A percentile compares a stretch with the other conserved stretches of the same genome.
These are phyloP conservation scores for Syzygium malaccense DNA, from an alignment of 441 rosid species.

Conservation along the genomic window DNA sequence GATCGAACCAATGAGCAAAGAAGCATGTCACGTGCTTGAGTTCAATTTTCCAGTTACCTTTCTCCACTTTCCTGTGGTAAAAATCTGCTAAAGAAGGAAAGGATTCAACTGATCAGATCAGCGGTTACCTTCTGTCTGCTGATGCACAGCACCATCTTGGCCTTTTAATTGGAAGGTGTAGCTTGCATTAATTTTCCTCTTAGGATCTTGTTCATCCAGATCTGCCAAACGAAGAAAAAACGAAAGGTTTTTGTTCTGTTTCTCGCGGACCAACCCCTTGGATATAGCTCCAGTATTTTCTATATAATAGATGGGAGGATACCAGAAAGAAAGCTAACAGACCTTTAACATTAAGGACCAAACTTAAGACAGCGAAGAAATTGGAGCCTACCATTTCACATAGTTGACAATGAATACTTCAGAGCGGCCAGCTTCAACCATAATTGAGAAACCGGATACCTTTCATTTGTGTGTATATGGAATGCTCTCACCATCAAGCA, in stretches of 20 bases:
- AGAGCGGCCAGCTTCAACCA: rapidly evolving
- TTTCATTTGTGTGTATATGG: not conserved
- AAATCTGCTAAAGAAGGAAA: not conserved
- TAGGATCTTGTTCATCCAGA: not conserved
- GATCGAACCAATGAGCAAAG: not conserved
- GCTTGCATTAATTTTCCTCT: not conserved
- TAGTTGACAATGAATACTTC: not conserved
- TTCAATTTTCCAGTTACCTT: not conserved
- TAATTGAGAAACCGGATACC: not conserved
- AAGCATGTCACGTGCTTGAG: not conserved
- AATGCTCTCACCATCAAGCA: not conserved
- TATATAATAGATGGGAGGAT: not conserved
- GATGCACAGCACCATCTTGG: not conserved
- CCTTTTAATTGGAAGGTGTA: not conserved
- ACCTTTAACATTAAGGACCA: not conserved
- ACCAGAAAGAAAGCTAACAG: not conserved
- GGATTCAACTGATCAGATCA: rapidly evolving
- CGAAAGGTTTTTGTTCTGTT: not conserved
- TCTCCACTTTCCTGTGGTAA: not conserved
- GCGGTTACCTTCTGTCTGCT: not conserved
- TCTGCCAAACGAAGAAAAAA: not conserved
- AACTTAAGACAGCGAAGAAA: not conserved
- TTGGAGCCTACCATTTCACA: not conserved
- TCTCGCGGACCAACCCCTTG: not conserved
- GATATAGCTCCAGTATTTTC: not conserved